Base-by-base conservation (phyloP, 371 early-diverging fungal genomes). In the Syncephalis fuscata region DNA sequence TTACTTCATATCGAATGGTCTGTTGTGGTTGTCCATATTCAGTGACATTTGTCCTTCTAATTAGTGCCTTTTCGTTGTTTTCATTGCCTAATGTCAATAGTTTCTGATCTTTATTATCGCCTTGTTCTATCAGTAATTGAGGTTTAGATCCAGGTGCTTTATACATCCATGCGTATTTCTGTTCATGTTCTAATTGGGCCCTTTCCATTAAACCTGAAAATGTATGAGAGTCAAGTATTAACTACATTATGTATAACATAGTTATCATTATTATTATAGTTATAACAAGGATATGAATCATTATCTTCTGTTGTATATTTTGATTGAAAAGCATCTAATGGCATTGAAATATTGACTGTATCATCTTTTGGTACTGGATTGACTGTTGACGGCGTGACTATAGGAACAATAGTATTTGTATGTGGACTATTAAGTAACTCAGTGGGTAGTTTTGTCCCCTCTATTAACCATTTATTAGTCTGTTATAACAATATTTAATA, bases 291-390 rank as follows among this genome's bases (percentile, higher is more conserved):
- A 59, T 87, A 89, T 2, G 85, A 82, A 10, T 83, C 79, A 60
- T 88, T 85, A 58, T 88, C 89, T 55, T 88, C 88, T 53, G 76
- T 76, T 4, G 88, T 87, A 57, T 84, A 85, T n/a, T 62, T 56
- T 1, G 74, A 51, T 57, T 81, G 85, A 52, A 85, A 88, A 39
- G 71, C 70, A 49, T 85, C 87, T 16, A 79, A 60, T 2, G 67
- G 60, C 11, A 65, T 52, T 5, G 40, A n/a, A 2, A 11, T 32
- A 32, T 32, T 32, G 32, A 32, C 11, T 7, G 4, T 4, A 32
- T 32, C 11, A 4, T 32, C 32, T 32, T 4, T 7, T 32, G 32
- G 11, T 32, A 11, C 32, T 32, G 11, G 11, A 7, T 4, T 7
- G 4, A 11, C 32, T 32, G 32, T 7, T 32, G 32, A 11, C 11